Evolutionary conservation across 495 filamentous ascomycete species (phyloP).

Genomic region (Mytilinidion resinicola): DNA sequence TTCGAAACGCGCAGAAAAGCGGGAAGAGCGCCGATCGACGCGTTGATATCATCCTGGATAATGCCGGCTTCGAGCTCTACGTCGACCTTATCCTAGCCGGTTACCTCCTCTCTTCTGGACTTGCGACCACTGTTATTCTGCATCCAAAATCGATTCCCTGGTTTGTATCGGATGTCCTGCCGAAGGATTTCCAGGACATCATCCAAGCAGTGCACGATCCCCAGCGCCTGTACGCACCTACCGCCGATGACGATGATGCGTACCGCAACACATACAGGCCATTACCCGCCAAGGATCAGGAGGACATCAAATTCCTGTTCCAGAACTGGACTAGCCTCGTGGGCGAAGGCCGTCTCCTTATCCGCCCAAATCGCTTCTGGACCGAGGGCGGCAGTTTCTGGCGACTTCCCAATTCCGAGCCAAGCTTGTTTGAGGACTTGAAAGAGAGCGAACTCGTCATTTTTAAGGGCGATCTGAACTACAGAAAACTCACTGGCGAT

Average conservation of each 20-base stretch:
- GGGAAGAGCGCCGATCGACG: slow-evolving; percentile 52
- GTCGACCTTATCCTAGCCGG: slow-evolving; percentile 89
- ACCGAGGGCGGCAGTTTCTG: slow-evolving; percentile 79
- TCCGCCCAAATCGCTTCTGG: slow-evolving; percentile 86
- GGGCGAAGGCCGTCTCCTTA: slow-evolving; percentile 68
- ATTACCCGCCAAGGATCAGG: slow-evolving; percentile 60
- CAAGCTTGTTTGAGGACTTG: slow-evolving; percentile 69
- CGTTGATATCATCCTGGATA: slow-evolving; percentile 91
- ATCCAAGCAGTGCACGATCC: slow-evolving; percentile 70
- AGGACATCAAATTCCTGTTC: slow-evolving; percentile 69
- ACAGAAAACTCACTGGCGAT: slow-evolving; percentile 83
- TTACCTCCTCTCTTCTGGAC: slow-evolving; percentile 70
- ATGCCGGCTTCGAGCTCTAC: slow-evolving; percentile 93
- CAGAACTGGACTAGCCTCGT: slow-evolving; percentile 72
- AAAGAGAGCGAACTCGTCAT: slow-evolving; percentile 80
- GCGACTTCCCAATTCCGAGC: slow-evolving; percentile 64
- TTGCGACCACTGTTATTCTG: slow-evolving; percentile 82
- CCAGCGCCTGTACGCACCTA: slow-evolving; percentile 61
- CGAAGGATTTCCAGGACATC: slow-evolving; percentile 73
- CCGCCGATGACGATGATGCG: slow-evolving; percentile 57
- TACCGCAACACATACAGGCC: slow-evolving; percentile 49
- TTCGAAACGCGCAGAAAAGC: slow-evolving; percentile 52
- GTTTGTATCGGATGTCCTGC: slow-evolving; percentile 95
- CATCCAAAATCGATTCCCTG: slow-evolving; percentile 92
- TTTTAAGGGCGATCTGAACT: slow-evolving; percentile 96